Evolutionary conservation across 192 early-diverging fungal species (phyloP), one percentile per base, ranked within the genome.

Genomic region (Umbelopsis vinacea): DNA sequence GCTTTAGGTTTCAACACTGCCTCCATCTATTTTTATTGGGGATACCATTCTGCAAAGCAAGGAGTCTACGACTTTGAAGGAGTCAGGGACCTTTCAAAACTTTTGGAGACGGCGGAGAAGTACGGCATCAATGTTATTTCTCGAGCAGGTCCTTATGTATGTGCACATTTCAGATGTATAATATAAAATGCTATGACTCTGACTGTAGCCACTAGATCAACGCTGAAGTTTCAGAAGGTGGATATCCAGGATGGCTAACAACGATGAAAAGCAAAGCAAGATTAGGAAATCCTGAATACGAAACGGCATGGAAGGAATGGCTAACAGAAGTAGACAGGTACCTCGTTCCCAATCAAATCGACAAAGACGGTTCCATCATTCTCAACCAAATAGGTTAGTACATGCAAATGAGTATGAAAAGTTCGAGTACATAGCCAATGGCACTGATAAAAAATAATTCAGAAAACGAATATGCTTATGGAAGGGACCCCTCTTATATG

Each of bases 31-130:
- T 66, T 76, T 29, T 46, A 71, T 55, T 78, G 75, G 76, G 76
- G 48, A 9, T 78, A 78, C 38, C 76, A 78, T 46, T 77, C 75
- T 38, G 12, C 75, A 33, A 76, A 71, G 22, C 52, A 54, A 46
- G 74, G 74, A 46, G 74, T 70, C 14, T 78, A 76, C 45, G 76
- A 78, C 52, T 78, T 78, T 55, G 47, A 46, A 24, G 74, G 76
- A 24, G 29, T 78, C 14, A 52, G 74, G 33, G 66, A 76, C 23
- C 14, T 77, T 78, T 69, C 54, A 68, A 74, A 54, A 45, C 15
- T 55, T 15, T 50, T 70, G 33, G 73, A 74, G 4, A 46, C 43
- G 6, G 73, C 76, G 11, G 70, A 76, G 35, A 45, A 24, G 17
- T 76, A 66, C 21, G 76, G 76, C 29, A 67, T 78, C 22, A 68